phyloP scores from a whole-genome alignment of 2,329 filamentous ascomycete genomes.

The Penicillium sp. region DNA sequence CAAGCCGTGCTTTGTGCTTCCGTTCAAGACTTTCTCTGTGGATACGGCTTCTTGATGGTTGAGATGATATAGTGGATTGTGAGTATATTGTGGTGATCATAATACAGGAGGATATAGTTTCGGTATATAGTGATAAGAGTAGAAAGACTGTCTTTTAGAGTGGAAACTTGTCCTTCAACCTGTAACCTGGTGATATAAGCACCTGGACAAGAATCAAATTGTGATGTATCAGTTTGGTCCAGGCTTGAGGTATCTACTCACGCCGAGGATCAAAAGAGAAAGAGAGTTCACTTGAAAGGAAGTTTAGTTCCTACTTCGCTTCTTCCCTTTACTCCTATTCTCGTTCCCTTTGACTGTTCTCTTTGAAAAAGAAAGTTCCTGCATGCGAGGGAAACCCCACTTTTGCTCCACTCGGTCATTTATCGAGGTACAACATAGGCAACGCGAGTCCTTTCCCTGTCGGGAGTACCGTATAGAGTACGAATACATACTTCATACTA shows the following conservation, averaged over 20 bases:
- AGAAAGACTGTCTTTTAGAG: background rate
- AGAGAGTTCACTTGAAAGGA: background rate
- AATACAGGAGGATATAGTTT: background rate
- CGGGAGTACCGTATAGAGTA: background rate
- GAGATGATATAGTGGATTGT: background rate
- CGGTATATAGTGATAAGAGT: background rate
- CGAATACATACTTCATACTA: background rate
- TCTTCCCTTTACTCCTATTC: background rate
- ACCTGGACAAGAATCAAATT: background rate
- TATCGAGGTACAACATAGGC: background rate
- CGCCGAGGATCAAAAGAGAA: background rate
- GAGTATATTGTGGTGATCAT: background rate
- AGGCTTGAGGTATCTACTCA: background rate
- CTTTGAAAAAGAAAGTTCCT: background rate
- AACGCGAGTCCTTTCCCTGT: background rate
- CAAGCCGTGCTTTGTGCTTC: constrained; percentile 45
- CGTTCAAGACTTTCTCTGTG: constrained; percentile 29
- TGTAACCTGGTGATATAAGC: background rate
- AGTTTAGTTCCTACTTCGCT: background rate
- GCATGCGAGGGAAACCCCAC: background rate
- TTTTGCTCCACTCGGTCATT: background rate
- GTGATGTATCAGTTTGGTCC: background rate
- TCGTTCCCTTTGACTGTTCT: background rate
- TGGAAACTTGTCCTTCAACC: background rate
- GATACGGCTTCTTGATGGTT: constrained; percentile 2